Evolutionary conservation across 768 basidiomycete genomes (phyloP).

Genomic region (Pulveroboletus sp.): DNA sequence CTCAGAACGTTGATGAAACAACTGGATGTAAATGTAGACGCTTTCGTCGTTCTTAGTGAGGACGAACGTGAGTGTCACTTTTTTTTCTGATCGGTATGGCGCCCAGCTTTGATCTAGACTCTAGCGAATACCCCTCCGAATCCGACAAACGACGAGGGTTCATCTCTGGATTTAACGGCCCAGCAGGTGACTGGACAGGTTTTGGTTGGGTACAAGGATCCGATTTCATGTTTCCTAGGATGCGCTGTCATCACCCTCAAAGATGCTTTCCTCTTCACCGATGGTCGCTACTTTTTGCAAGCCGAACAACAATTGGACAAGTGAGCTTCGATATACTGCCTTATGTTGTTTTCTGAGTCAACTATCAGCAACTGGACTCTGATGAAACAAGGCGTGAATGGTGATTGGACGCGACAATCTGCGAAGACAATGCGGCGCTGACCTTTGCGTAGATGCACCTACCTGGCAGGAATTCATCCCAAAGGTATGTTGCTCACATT

Average conservation of each 20-base stretch:
- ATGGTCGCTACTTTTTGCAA: constrained; percentile 94
- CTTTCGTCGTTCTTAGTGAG: constrained; percentile 84
- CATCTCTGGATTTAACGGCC: constrained; percentile 93
- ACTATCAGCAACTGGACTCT: constrained; percentile 82
- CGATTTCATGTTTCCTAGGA: constrained; percentile 40
- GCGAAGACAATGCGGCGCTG: constrained; percentile 5
- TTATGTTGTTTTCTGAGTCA: too few species aligned
- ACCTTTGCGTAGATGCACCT: constrained; percentile 61
- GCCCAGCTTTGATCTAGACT: constrained; percentile 48
- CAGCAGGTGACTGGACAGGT: constrained; percentile 60
- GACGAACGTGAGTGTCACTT: constrained; percentile 85
- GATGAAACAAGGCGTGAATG: constrained; percentile 89
- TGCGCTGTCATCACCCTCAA: constrained; percentile 73
- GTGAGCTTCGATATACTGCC: constrained; percentile 38
- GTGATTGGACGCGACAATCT: constrained; percentile 33
- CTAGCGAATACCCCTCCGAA: constrained; percentile 83
- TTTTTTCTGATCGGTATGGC: background rate
- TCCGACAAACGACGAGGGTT: constrained; percentile 84
- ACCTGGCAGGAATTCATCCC: constrained; percentile 86
- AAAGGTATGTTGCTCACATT: constrained; percentile 44
- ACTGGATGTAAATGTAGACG: constrained; percentile 54
- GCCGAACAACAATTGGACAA: constrained; percentile 85
- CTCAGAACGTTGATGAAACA: constrained; percentile 71
- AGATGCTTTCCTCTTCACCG: constrained; percentile 85
- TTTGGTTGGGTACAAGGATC: background rate